These are phyloP conservation scores for Centaurea solstitialis DNA, from an alignment of 129 eudicot genomes.

Conservation along the genomic window DNA sequence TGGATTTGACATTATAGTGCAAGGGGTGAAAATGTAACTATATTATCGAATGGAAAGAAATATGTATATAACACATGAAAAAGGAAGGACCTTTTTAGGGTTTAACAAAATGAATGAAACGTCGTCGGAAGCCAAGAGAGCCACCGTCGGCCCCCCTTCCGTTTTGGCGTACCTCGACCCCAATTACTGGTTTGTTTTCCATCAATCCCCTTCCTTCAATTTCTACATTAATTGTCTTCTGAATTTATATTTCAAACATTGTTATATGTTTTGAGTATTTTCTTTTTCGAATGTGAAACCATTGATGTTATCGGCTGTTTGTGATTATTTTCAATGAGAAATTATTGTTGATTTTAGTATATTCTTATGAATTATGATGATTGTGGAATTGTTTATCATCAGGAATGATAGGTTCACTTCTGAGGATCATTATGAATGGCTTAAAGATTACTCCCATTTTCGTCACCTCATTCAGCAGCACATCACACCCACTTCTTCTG, in stretches of 20 bases:
- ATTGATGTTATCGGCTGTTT: neutral
- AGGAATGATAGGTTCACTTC: conserved; percentile 80
- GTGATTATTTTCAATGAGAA: neutral
- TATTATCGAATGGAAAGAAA: neutral
- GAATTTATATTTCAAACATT: neutral
- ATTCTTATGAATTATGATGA: neutral
- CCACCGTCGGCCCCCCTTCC: conserved; percentile 61
- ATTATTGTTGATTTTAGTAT: neutral
- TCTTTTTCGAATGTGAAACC: neutral
- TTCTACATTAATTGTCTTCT: neutral
- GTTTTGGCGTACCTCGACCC: conserved; percentile 75
- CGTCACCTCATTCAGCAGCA: conserved; percentile 74
- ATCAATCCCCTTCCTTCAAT: neutral
- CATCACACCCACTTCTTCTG: conserved; percentile 56
- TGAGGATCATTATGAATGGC: conserved; percentile 97
- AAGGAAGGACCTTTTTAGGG: conserved; percentile 24
- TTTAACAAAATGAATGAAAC: conserved; percentile 27
- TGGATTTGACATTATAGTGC: neutral
- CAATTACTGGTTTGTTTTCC: conserved; percentile 60
- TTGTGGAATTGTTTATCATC: neutral
- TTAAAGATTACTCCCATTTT: conserved; percentile 92
- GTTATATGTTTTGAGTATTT: neutral
- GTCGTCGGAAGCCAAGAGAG: conserved; percentile 34
- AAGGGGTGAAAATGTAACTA: neutral
- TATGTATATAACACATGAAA: too few relatives aligned